Evolutionary conservation across 164 flowering plant genomes (phyloP).

Genomic region (Stephania japonica): DNA sequence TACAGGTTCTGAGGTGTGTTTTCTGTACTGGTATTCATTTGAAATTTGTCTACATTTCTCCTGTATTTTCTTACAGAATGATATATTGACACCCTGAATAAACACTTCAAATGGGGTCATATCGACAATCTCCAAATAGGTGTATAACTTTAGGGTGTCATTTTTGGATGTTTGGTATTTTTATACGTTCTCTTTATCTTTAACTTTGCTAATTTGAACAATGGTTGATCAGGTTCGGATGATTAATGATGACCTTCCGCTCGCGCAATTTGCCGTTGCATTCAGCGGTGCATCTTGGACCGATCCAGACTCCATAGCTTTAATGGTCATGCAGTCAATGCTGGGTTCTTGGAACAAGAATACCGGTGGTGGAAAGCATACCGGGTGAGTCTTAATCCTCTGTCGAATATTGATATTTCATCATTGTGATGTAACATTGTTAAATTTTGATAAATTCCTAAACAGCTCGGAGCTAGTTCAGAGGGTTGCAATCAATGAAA

Average conservation of each 20-base stretch:
- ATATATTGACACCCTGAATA: too few relatives aligned
- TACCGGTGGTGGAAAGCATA: conserved; percentile 84
- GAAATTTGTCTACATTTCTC: too few relatives aligned
- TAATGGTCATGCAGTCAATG: conserved; percentile 97
- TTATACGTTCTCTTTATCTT: too few relatives aligned
- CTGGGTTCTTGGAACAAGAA: conserved; percentile 88
- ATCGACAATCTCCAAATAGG: too few relatives aligned
- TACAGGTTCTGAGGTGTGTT: conserved; percentile 96
- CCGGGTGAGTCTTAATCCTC: conserved; percentile 54
- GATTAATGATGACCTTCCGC: conserved; percentile 76
- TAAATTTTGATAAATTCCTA: conserved; percentile 6
- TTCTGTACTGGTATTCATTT: neutral
- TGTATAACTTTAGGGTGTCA: neutral
- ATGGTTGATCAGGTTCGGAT: conserved; percentile 63
- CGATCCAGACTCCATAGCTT: conserved; percentile 94
- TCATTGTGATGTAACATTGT: neutral
- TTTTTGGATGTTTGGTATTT: neutral
- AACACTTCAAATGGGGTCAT: too few relatives aligned
- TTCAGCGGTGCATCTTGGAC: conserved; percentile 96
- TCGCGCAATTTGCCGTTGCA: conserved; percentile 97
- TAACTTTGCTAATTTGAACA: conserved; percentile 1
- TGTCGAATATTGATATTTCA: neutral
- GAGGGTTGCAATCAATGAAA: conserved; percentile 78
- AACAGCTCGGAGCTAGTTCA: conserved; percentile 86
- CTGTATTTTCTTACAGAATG: too few relatives aligned